These are phyloP conservation scores for Esteya vermicola DNA, from an alignment of 2,329 filamentous ascomycete genomes.

Conservation along the genomic window DNA sequence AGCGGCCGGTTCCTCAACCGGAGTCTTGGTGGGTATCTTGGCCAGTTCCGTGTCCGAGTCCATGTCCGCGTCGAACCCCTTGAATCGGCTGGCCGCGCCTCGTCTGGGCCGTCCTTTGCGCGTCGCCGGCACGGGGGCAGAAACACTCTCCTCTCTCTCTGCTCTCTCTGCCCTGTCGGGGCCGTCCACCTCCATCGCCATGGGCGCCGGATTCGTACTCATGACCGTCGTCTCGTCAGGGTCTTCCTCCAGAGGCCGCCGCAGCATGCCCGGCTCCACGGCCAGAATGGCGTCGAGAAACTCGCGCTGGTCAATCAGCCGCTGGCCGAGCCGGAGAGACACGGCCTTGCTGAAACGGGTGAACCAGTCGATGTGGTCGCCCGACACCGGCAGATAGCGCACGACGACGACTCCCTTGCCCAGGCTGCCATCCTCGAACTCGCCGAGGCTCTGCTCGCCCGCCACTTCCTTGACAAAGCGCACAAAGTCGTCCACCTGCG, in stretches of 20 bases:
- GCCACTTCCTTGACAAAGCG: constrained; percentile 61
- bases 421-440: constrained; percentile 47
- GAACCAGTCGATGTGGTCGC: constrained; percentile 48
- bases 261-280: constrained; percentile 61
- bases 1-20: neutral
- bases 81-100: constrained; percentile 41
- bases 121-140: neutral
- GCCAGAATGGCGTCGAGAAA: constrained; percentile 80
- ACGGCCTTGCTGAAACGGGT: constrained; percentile 53
- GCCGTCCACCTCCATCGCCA: constrained; percentile 15
- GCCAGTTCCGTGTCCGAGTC: constrained; percentile 19
- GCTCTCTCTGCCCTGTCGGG: constrained; percentile 5
- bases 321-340: constrained; percentile 60
- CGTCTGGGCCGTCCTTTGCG: constrained; percentile 3
- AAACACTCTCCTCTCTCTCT: no score
- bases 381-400: constrained; percentile 48
- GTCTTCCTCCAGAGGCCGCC: constrained; percentile 49
- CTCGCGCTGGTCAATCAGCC: constrained; percentile 77
- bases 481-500: constrained; percentile 61
- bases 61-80: constrained; percentile 47
- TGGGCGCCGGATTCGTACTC: neutral
- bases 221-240: no score
- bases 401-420: constrained; percentile 68
- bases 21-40: neutral
- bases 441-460: constrained; percentile 56